phyloP scores from a whole-genome alignment of 495 filamentous ascomycete species.

The Coniosporium apollinis region DNA sequence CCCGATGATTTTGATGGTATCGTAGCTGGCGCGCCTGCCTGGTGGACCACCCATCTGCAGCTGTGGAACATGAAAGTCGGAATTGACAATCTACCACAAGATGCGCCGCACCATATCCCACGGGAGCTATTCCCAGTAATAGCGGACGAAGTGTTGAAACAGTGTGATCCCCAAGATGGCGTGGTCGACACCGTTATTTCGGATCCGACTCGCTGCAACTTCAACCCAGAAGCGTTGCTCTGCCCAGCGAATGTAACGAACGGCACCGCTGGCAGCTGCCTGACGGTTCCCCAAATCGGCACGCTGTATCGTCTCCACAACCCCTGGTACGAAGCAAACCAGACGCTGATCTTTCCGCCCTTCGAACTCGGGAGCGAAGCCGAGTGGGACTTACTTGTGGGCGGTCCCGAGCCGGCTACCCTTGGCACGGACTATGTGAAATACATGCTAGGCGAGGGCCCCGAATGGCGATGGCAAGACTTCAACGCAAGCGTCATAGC shows the following conservation, averaged over 20 bases:
- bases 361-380: slow-evolving; percentile 22
- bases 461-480: slow-evolving; percentile 19
- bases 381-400: slow-evolving; percentile 19
- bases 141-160: slow-evolving; percentile 14
- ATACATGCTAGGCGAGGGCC: background rate
- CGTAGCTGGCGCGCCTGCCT: slow-evolving; percentile 14
- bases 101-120: slow-evolving; percentile 23
- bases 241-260: slow-evolving; percentile 10
- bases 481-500: slow-evolving; percentile 26
- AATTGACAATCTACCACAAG: slow-evolving; percentile 33
- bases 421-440: background rate
- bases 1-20: slow-evolving; percentile 34
- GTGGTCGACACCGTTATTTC: slow-evolving; percentile 19
- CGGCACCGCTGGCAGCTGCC: too few species aligned
- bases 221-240: slow-evolving; percentile 8
- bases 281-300: slow-evolving; percentile 10
- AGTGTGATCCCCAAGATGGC: slow-evolving; percentile 17
- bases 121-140: slow-evolving; percentile 14
- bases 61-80: slow-evolving; percentile 10
- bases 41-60: background rate
- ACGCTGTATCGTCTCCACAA: slow-evolving; percentile 8
- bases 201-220: slow-evolving; percentile 16
- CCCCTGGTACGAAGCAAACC: slow-evolving; percentile 10
- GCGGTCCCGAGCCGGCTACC: background rate
- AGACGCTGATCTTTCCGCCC: slow-evolving; percentile 18